Evolutionary conservation across 148 eudicot genomes (phyloP).

Genomic region (Chenopodium album): DNA sequence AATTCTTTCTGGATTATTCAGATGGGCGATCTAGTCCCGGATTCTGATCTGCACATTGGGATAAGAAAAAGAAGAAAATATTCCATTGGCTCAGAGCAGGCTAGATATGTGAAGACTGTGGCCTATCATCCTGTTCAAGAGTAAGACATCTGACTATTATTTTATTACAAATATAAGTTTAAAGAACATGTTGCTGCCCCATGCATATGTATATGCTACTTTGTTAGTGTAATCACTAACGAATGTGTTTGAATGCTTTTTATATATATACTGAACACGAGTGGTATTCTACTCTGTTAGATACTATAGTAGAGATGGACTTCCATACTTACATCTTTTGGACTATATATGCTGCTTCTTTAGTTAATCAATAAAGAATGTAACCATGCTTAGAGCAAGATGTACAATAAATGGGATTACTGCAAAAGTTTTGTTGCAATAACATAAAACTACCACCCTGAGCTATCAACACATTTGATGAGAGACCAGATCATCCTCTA

Average conservation of each 20-base stretch:
- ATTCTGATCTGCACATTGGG: slow-evolving; percentile 59
- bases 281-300: neutral
- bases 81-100: slow-evolving; percentile 54
- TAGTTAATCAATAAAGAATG: neutral
- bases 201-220: neutral
- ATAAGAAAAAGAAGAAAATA: slow-evolving; percentile 78
- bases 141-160: slow-evolving; percentile 43
- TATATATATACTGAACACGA: neutral
- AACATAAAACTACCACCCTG: neutral
- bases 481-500: neutral
- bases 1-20: slow-evolving; percentile 31
- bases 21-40: slow-evolving; percentile 42
- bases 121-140: slow-evolving; percentile 63
- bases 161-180: neutral
- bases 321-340: neutral
- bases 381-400: neutral
- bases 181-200: neutral
- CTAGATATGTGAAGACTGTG: slow-evolving; percentile 46
- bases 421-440: neutral
- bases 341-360: neutral
- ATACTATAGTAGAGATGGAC: neutral
- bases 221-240: neutral
- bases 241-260: neutral
- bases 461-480: neutral
- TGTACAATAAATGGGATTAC: neutral